phyloP scores from a whole-genome alignment of 1,139 yeast genomes.

The Diutina catenulata region DNA sequence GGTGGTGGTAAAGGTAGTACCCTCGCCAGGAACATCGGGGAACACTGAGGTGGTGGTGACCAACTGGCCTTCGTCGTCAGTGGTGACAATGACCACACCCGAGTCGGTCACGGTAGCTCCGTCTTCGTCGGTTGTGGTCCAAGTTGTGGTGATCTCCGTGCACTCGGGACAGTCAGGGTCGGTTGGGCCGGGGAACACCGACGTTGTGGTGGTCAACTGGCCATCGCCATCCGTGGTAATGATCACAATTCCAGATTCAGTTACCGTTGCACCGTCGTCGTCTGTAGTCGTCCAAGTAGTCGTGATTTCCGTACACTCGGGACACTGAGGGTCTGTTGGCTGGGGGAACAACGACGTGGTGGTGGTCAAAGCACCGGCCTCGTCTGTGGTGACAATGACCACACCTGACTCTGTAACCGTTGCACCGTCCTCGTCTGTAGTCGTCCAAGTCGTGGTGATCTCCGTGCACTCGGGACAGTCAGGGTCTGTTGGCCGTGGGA shows the following conservation, averaged over 20 bases:
- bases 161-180: neutral
- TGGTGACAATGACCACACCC: slow-evolving; percentile 3
- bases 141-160: slow-evolving; percentile 1
- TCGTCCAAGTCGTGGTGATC: neutral
- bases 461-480: no score
- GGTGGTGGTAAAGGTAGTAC: slow-evolving; percentile 2
- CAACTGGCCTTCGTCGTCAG: neutral
- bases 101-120: neutral
- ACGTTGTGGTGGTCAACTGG: neutral
- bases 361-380: neutral
- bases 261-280: neutral
- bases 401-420: no score
- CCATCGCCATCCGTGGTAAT: neutral
- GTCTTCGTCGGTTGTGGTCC: neutral
- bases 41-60: neutral
- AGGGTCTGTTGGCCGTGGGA: neutral
- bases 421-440: neutral
- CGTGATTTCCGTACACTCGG: neutral
- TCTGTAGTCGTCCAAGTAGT: neutral
- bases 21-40: neutral
- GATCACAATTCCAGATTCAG: neutral
- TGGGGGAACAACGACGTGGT: no score
- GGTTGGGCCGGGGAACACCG: neutral
- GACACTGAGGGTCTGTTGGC: neutral
- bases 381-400: no score